Conservation (phyloP, 768 basidiomycete species). For the Tylopilus sp. region DNA sequence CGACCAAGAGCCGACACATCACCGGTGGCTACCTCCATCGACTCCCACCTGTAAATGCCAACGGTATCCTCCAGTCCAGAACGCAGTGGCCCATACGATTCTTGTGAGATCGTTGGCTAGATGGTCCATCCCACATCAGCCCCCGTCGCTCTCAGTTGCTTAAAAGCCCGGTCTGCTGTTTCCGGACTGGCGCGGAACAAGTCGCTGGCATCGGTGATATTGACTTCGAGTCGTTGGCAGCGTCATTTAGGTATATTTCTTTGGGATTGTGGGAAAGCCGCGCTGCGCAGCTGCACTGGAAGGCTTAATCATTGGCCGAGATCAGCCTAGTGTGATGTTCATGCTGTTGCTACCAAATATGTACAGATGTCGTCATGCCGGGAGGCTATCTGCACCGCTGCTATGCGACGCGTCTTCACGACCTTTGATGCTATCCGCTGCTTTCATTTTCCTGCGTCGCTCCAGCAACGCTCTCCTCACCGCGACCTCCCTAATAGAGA, state of each 20-base stretch:
- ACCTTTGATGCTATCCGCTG: constrained; percentile 1
- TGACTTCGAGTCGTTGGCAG: constrained; percentile 1
- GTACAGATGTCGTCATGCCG: neutral
- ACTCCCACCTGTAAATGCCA: constrained; percentile 1
- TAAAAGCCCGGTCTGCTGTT: neutral
- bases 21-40: constrained; percentile 8
- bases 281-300: too few relatives aligned
- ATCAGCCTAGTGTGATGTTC: too few relatives aligned
- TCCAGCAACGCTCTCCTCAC: constrained; percentile 27
- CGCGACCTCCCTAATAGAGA: constrained; percentile 20
- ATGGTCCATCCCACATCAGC: too few relatives aligned
- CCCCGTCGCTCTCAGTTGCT: neutral
- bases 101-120: too few relatives aligned
- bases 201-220: constrained; percentile 5
- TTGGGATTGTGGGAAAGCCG: too few relatives aligned
- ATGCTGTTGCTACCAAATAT: too few relatives aligned
- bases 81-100: too few relatives aligned
- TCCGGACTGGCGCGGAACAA: neutral
- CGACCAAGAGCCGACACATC: neutral
- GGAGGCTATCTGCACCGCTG: neutral
- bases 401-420: neutral
- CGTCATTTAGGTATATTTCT: too few relatives aligned
- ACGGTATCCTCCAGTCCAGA: neutral
- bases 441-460: constrained; percentile 22
- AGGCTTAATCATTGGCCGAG: too few relatives aligned